These are phyloP conservation scores for Orbilia ellipsospora DNA, from an alignment of 2,329 filamentous ascomycete species.

Conservation along the genomic window DNA sequence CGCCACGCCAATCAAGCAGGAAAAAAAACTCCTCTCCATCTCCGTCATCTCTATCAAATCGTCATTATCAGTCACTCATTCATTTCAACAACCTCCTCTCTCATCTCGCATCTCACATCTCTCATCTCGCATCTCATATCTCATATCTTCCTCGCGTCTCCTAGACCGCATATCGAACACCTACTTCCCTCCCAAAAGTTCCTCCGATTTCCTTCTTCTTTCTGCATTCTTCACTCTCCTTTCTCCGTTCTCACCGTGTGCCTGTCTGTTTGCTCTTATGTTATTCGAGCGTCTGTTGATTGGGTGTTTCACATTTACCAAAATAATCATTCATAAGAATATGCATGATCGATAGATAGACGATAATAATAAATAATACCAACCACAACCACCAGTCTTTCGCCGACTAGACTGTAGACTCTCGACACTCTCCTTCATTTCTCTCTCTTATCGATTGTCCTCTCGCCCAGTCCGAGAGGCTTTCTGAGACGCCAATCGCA, in stretches of 20 bases:
- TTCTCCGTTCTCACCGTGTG: constrained; percentile 18
- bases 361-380: constrained; percentile 3
- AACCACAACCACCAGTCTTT: constrained; percentile 6
- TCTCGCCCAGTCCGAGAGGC: constrained; percentile 20
- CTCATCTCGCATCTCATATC: background rate
- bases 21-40: constrained; percentile 1
- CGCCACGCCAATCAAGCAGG: background rate
- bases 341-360: constrained; percentile 24
- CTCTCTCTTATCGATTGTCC: constrained; percentile 8
- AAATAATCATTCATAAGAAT: constrained; percentile 3
- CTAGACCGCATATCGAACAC: background rate
- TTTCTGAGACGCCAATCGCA: background rate
- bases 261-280: constrained; percentile 2
- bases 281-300: constrained; percentile 29
- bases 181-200: too few species aligned
- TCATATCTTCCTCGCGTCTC: background rate
- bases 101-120: constrained; percentile 7
- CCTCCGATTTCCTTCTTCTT: background rate
- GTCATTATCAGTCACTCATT: background rate
- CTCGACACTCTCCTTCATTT: constrained; percentile 18
- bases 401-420: constrained; percentile 14
- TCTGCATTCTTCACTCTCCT: constrained; percentile 47
- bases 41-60: background rate
- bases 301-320: constrained; percentile 32
- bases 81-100: background rate